Evolutionary conservation across 768 basidiomycete genomes (phyloP).

Genomic region (Hydnum rufescens): DNA sequence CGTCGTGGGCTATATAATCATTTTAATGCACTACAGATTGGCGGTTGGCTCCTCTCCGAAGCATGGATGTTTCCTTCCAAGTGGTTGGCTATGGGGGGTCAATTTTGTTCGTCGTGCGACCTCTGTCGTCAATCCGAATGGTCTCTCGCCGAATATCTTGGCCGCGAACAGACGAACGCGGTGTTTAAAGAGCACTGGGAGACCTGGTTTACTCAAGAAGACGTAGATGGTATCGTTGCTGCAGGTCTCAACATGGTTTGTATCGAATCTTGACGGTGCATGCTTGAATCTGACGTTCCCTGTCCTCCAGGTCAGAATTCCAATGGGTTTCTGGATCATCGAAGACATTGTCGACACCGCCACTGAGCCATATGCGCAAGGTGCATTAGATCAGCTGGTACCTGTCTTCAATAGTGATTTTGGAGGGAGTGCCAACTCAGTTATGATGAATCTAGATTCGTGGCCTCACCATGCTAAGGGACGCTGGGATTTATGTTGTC

Average conservation of each 20-base stretch:
- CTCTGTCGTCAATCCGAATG: slow-evolving; percentile 49
- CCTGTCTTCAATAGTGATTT: slow-evolving; percentile 9
- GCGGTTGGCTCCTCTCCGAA: slow-evolving; percentile 43
- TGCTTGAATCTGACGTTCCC: too few relatives aligned
- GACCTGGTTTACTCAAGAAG: slow-evolving; percentile 48
- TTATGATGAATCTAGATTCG: slow-evolving; percentile 26
- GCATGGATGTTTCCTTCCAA: slow-evolving; percentile 74
- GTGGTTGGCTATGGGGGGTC: slow-evolving; percentile 58
- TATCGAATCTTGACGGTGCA: too few relatives aligned
- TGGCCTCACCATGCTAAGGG: slow-evolving; percentile 37
- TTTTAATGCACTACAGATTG: neutral
- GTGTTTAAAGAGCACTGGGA: slow-evolving; percentile 46
- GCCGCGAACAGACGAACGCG: slow-evolving; percentile 35
- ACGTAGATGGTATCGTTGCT: slow-evolving; percentile 33
- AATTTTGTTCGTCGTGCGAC: slow-evolving; percentile 37
- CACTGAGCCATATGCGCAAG: slow-evolving; percentile 45
- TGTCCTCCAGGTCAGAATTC: too few relatives aligned
- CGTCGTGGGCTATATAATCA: neutral
- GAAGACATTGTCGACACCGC: slow-evolving; percentile 45
- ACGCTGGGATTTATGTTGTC: slow-evolving; percentile 39
- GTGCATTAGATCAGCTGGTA: slow-evolving; percentile 48
- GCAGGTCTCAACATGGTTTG: slow-evolving; percentile 55
- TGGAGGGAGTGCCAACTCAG: neutral
- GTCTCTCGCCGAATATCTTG: slow-evolving; percentile 20
- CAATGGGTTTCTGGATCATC: slow-evolving; percentile 68